A percentile compares a stretch with the other conserved stretches of the same genome.
Conservation (phyloP, 257 asterid genomes). For the Fraxinus anomala region DNA sequence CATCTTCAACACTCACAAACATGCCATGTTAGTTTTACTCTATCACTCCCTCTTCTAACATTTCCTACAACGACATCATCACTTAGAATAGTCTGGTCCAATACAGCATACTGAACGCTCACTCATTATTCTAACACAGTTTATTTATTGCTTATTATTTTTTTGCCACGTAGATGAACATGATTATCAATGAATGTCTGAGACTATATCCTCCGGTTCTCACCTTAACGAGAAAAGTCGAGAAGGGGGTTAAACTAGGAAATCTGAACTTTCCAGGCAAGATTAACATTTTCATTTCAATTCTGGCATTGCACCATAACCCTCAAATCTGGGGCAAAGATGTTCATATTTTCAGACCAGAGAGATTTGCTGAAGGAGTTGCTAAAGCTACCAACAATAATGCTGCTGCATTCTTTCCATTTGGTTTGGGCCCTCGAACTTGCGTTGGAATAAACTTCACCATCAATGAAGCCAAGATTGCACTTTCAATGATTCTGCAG, state of each 20-base stretch:
- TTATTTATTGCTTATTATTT: background rate
- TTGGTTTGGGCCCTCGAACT: constrained; percentile 60
- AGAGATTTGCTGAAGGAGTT: constrained; percentile 56
- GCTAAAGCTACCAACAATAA: constrained; percentile 60
- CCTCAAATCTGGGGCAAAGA: constrained; percentile 59
- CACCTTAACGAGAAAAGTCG: constrained; percentile 46
- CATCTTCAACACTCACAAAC: no score
- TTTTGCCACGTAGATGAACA: constrained; percentile 45
- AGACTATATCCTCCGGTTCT: constrained; percentile 58
- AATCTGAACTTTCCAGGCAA: constrained; percentile 37
- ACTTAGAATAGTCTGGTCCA: no score
- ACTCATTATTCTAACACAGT: no score
- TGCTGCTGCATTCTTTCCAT: constrained; percentile 51
- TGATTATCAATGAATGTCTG: constrained; percentile 63
- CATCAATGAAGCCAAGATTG: constrained; percentile 57
- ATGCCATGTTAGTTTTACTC: no score
- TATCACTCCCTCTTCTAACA: no score
- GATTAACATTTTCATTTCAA: constrained; percentile 41
- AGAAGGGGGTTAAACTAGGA: constrained; percentile 41
- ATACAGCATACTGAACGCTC: no score
- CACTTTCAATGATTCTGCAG: constrained; percentile 43
- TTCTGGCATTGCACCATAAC: constrained; percentile 47
- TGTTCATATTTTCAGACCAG: constrained; percentile 53
- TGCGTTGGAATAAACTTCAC: constrained; percentile 62
- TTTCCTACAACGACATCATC: no score